These are phyloP conservation scores for Solanum ahanhuiri DNA, from an alignment of 257 asterid genomes.

Conservation along the genomic window DNA sequence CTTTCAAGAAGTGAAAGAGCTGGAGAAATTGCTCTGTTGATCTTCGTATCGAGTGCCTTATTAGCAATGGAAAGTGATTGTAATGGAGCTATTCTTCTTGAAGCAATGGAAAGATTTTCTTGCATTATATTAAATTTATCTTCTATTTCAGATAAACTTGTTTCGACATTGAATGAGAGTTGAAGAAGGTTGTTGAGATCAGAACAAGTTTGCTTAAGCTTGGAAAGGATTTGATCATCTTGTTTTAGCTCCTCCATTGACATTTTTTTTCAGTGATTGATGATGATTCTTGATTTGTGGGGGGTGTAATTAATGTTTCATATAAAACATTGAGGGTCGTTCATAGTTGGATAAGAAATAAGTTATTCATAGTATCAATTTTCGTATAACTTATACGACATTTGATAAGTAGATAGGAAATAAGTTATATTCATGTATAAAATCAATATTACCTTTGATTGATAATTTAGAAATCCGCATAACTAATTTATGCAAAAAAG, in stretches of 20 bases:
- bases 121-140: constrained; percentile 21
- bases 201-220: constrained; percentile 29
- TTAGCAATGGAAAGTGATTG: constrained; percentile 69
- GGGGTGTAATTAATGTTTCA: not conserved
- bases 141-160: constrained; percentile 27
- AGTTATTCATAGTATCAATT: not conserved
- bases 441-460: too few species aligned
- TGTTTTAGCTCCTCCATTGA: constrained; percentile 27
- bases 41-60: constrained; percentile 61
- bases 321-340: not conserved
- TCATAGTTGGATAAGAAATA: too few species aligned
- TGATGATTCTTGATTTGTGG: not conserved
- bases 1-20: constrained; percentile 56
- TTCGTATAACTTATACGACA: too few species aligned
- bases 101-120: constrained; percentile 27
- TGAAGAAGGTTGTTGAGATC: constrained; percentile 37
- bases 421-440: too few species aligned
- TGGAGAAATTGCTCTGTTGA: constrained; percentile 64
- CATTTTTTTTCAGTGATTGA: not conserved
- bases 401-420: too few species aligned
- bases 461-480: too few species aligned
- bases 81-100: constrained; percentile 51
- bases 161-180: constrained; percentile 24
- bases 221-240: constrained; percentile 25
- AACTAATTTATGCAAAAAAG: not conserved